Base-by-base conservation (phyloP, 1,139 yeast genomes). In the Scheffersomyces segobiensis region DNA sequence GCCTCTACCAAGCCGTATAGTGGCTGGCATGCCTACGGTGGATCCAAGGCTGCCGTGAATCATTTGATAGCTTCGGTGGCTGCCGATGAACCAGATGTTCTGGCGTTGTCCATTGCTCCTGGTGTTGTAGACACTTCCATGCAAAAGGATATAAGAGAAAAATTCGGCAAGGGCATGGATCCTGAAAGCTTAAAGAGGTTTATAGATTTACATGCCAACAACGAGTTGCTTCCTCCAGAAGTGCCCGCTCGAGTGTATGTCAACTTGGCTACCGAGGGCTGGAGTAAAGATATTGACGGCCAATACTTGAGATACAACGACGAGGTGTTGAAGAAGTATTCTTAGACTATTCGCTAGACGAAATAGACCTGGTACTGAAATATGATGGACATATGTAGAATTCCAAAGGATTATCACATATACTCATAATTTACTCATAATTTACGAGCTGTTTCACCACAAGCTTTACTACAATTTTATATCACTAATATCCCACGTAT, bases 21-120 rank as follows among this genome's bases (percentile, higher is more conserved):
- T 63, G 93, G 93, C 14, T 93, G 97, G 97, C 88, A 89, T 48
- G 96, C 97, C 3, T 93, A 93, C 67, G 97, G 97, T 0, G 78
- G 93, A 2, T 87, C 97, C 19, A 93, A 93, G 73, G 97, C 97
- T 0, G 97, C 97, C 0, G 71, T 93, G 58, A 91, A 93, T 72
- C 93, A 88, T 67, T 80, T 92, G 56, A 86, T 90, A 8, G 70
- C 76, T 53, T 84, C 91, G 10, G 72, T 93, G 24, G 88, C 91
- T 1, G 78, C 75, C 5, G 97, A 91, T 65, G 93, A 90, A 69
- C 73, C 78, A 2, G 83, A 79, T 0, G 76, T 93, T 21, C 76
- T 77, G 53, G 79, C 90, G 3, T 75, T 91, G 12, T 80, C 97
- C 0, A 81, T 93, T 24, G 97, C 97, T 2, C 98, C 98, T 0